Conservation (phyloP, 106 monocot genomes). For the Dactylorhiza incarnata region DNA sequence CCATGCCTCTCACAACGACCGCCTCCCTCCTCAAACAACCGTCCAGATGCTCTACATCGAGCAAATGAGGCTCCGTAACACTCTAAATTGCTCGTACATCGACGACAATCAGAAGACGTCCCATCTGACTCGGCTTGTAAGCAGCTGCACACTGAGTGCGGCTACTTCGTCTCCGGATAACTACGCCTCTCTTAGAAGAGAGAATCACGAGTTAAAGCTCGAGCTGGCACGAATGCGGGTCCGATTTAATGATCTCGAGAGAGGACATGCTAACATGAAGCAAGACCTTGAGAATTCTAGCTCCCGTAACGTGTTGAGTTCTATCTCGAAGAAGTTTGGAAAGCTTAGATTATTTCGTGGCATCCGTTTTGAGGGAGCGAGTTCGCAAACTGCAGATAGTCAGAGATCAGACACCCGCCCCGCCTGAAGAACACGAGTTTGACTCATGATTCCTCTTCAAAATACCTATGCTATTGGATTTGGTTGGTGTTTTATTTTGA, state of each 20-base stretch:
- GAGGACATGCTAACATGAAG: constrained; percentile 50
- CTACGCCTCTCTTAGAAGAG: constrained; percentile 41
- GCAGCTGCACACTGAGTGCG: constrained; percentile 14
- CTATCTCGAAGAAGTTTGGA: constrained; percentile 36
- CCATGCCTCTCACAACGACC: constrained; percentile 57
- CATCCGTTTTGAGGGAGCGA: neutral
- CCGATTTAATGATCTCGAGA: constrained; percentile 58
- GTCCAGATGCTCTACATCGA: constrained; percentile 54
- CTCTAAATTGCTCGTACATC: constrained; percentile 19
- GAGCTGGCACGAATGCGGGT: constrained; percentile 49
- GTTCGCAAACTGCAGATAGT: constrained; percentile 13
- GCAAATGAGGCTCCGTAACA: constrained; percentile 31
- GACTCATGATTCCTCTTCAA: neutral
- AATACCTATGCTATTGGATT: neutral
- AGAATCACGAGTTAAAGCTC: constrained; percentile 62
- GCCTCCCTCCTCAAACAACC: constrained; percentile 39
- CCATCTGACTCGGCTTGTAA: constrained; percentile 10
- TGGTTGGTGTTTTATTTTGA: neutral
- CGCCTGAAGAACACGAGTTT: constrained; percentile 7
- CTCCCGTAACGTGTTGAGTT: constrained; percentile 27
- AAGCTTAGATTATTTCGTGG: constrained; percentile 26
- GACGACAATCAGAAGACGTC: constrained; percentile 25
- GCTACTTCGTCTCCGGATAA: constrained; percentile 33
- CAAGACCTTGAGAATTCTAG: constrained; percentile 28
- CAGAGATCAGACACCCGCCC: neutral